Conservation (phyloP, 2,329 filamentous ascomycete species). For the Fusarium sp. region DNA sequence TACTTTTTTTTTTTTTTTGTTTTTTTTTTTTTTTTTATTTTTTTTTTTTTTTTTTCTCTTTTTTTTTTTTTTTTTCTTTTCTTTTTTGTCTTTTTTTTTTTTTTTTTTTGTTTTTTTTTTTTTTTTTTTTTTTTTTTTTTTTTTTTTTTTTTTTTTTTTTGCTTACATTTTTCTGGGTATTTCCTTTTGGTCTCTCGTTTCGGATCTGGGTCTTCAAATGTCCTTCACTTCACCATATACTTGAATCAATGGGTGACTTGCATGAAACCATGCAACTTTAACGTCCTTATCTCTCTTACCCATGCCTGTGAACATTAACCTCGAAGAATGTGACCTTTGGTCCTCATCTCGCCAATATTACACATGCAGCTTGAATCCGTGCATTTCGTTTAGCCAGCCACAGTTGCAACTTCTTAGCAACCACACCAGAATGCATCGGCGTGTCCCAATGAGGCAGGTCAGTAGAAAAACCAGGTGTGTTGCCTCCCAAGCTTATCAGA, state of each 20-base stretch:
- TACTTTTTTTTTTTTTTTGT: too few relatives aligned
- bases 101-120: too few relatives aligned
- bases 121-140: too few relatives aligned
- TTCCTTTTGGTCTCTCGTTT: background rate
- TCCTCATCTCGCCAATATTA: background rate
- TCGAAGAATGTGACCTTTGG: background rate
- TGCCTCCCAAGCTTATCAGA: background rate
- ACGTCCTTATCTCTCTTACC: background rate
- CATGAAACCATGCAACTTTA: background rate
- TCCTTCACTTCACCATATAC: background rate
- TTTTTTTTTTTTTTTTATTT: too few relatives aligned
- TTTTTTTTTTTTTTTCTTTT: too few relatives aligned
- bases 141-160: background rate
- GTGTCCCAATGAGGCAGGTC: constrained; percentile 3
- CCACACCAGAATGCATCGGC: background rate
- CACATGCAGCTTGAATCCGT: background rate
- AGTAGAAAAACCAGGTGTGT: background rate
- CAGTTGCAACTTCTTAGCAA: background rate
- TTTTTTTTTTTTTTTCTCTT: too few relatives aligned
- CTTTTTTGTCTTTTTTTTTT: too few relatives aligned
- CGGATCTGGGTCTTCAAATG: background rate
- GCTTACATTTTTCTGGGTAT: background rate
- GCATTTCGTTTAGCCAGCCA: background rate
- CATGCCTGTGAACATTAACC: background rate
- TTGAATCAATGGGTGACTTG: constrained; percentile 1